Conservation (phyloP, 2,329 filamentous ascomycete species). For the Colletotrichum zoysiae region DNA sequence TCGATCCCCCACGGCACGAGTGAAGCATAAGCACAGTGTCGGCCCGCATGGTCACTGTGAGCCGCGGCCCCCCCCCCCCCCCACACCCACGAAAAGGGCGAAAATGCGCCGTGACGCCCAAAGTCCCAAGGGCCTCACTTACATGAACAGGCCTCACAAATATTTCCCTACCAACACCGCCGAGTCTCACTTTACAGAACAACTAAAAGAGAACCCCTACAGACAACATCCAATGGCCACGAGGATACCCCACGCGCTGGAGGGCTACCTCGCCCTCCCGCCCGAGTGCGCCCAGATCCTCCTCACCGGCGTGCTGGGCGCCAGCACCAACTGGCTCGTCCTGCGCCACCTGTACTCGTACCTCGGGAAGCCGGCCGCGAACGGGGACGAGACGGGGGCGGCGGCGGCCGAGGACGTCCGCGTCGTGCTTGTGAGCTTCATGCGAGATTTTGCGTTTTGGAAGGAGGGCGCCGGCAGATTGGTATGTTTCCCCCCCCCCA, state of each 20-base stretch:
- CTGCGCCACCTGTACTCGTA: slow-evolving; percentile 67
- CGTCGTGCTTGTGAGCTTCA: slow-evolving; percentile 85
- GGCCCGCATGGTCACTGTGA: background rate
- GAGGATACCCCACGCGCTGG: slow-evolving; percentile 72
- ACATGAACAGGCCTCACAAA: background rate
- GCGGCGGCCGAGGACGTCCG: slow-evolving; percentile 52
- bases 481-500: slow-evolving; percentile 59
- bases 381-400: slow-evolving; percentile 7
- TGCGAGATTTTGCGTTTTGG: slow-evolving; percentile 86
- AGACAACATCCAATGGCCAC: slow-evolving; percentile 57
- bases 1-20: background rate
- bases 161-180: too few relatives aligned
- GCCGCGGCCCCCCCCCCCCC: too few relatives aligned
- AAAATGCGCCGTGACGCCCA: slow-evolving; percentile 1
- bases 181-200: background rate
- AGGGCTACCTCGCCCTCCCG: slow-evolving; percentile 72
- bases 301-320: slow-evolving; percentile 76
- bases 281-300: slow-evolving; percentile 71
- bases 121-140: slow-evolving; percentile 8
- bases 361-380: slow-evolving; percentile 46
- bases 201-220: background rate
- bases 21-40: background rate
- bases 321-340: slow-evolving; percentile 75
- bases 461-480: slow-evolving; percentile 75
- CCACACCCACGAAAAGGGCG: slow-evolving; percentile 8